Conservation (phyloP, 2,329 filamentous ascomycete species). For the Xylariales sp. region DNA sequence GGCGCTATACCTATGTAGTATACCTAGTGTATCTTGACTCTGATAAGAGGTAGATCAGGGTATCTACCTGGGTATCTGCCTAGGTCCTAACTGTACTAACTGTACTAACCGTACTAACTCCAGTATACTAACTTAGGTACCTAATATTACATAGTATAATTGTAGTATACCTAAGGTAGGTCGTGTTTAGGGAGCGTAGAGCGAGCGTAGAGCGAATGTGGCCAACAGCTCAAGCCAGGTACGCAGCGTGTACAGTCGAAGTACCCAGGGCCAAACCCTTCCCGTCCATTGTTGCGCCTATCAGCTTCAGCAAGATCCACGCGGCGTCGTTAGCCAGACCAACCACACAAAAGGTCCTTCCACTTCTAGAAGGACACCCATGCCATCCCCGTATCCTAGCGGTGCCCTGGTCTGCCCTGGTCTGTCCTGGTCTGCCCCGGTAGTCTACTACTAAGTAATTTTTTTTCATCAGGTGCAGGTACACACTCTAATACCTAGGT, state of each 20-base stretch:
- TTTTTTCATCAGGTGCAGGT: no score
- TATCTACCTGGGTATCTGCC: no score
- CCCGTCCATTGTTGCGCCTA: constrained; percentile 13
- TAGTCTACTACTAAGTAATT: no score
- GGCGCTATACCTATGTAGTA: no score
- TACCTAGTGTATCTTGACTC: no score
- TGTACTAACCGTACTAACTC: no score
- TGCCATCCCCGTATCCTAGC: constrained; percentile 39
- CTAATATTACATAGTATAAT: no score
- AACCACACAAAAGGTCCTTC: constrained; percentile 47
- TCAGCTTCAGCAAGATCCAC: constrained; percentile 28
- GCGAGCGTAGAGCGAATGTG: neutral
- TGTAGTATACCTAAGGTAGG: no score
- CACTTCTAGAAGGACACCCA: constrained; percentile 48
- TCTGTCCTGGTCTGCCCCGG: constrained; percentile 11
- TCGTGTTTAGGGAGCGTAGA: no score
- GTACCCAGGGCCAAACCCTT: constrained; percentile 16
- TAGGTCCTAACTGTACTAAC: no score
- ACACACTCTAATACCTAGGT: neutral
- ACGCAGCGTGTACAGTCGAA: constrained; percentile 13
- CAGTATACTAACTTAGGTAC: no score
- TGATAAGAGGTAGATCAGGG: no score
- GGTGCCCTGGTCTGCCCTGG: constrained; percentile 29
- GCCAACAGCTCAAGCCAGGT: neutral
- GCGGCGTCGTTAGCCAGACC: constrained; percentile 30